A percentile compares a stretch with the other conserved stretches of the same genome.
phyloP scores from a whole-genome alignment of 345 rosid genomes.

The Sonneratia alba region DNA sequence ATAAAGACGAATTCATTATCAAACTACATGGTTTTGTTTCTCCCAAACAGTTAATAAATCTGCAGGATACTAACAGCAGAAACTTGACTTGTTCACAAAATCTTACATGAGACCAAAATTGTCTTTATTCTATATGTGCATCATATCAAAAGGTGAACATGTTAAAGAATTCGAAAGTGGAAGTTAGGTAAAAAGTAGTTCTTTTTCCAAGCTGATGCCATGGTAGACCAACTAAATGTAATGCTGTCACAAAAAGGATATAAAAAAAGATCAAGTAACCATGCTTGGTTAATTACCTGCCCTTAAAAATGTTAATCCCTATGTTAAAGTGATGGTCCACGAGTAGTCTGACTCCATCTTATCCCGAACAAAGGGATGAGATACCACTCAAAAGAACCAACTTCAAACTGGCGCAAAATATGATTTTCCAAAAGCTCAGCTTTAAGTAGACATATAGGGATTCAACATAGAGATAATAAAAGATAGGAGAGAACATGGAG shows the following conservation, averaged over 20 bases:
- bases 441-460: background rate
- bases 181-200: slow-evolving; percentile 7
- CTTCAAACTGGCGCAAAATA: background rate
- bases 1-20: background rate
- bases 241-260: background rate
- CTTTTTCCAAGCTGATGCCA: background rate
- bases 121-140: background rate
- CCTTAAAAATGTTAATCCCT: background rate
- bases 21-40: background rate
- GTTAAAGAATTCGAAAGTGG: background rate
- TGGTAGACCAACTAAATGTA: background rate
- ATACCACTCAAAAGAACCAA: background rate
- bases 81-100: background rate
- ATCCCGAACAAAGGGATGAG: background rate
- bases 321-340: background rate
- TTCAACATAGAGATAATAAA: background rate
- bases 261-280: background rate
- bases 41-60: background rate
- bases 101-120: background rate
- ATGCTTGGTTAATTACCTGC: slow-evolving; percentile 1
- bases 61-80: background rate
- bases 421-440: background rate
- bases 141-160: background rate
- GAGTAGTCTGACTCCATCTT: background rate
- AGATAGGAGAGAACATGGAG: background rate